Percentiles rank a stretch among this genome's conserved stretches.
phyloP scores from a whole-genome alignment of 164 flowering plant species.

The Dillenia turbinata region DNA sequence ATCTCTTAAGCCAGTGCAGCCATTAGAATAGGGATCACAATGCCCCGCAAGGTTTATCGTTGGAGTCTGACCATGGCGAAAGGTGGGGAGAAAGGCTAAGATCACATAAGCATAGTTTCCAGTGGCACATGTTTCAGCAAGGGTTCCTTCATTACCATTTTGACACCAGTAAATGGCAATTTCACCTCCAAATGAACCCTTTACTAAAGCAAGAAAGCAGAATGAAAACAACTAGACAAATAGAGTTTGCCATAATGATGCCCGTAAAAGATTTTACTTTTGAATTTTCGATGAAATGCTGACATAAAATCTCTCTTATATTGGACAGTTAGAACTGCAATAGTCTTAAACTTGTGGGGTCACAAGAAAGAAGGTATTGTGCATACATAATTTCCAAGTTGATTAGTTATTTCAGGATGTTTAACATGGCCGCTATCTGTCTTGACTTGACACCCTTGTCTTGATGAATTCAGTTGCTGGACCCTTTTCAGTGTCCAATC shows the following conservation, averaged over 20 bases:
- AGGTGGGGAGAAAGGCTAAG: constrained; percentile 9
- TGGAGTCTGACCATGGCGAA: constrained; percentile 20
- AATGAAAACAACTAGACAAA: not conserved
- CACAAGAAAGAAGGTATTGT: no score
- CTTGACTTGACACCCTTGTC: no score
- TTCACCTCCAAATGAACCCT: not conserved
- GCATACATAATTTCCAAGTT: no score
- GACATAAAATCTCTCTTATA: not conserved
- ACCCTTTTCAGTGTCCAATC: no score
- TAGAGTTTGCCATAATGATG: not conserved
- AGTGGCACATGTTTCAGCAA: not conserved
- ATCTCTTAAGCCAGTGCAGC: constrained; percentile 1
- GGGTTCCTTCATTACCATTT: constrained; percentile 1
- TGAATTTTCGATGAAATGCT: no score
- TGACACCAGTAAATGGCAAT: not conserved
- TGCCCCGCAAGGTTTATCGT: constrained; percentile 19
- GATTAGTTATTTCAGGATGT: no score
- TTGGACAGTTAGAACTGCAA: not conserved
- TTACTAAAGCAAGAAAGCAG: not conserved
- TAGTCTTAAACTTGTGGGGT: not conserved
- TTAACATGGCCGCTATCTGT: no score
- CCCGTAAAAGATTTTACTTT: not conserved
- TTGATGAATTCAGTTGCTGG: no score
- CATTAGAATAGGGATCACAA: constrained; percentile 8
- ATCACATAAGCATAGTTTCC: not conserved